phyloP scores from a whole-genome alignment of 2,329 filamentous ascomycete genomes.

The Pseudopyricularia cyperi region DNA sequence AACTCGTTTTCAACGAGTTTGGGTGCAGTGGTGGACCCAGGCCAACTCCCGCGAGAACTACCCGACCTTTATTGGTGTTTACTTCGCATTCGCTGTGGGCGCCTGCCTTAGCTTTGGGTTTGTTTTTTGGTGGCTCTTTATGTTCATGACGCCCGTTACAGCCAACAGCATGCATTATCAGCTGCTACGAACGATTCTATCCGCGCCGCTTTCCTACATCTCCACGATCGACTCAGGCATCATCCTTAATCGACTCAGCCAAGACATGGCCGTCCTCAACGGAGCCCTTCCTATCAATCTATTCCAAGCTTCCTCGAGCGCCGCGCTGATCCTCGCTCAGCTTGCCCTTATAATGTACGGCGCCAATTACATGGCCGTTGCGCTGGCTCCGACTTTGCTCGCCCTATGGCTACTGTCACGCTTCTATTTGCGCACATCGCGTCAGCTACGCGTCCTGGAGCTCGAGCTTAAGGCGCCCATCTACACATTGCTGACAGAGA shows the following conservation, averaged over 20 bases:
- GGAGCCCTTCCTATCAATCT: conserved; percentile 11
- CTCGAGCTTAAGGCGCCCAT: conserved; percentile 37
- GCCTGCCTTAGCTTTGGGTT: background rate
- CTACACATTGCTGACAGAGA: conserved; percentile 30
- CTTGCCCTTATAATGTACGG: conserved; percentile 29
- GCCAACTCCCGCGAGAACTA: background rate
- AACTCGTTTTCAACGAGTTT: background rate
- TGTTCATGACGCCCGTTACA: background rate
- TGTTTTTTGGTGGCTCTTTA: background rate
- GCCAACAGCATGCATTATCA: background rate
- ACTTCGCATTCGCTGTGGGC: background rate
- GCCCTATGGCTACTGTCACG: conserved; percentile 30
- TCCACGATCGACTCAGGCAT: conserved; percentile 18
- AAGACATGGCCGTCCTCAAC: conserved; percentile 19
- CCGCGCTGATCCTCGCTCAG: conserved; percentile 19
- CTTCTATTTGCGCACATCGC: conserved; percentile 36
- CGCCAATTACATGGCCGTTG: conserved; percentile 28
- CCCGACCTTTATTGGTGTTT: background rate
- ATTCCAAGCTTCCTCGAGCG: background rate
- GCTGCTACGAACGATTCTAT: background rate
- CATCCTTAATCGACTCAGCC: conserved; percentile 24
- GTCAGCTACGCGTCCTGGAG: conserved; percentile 37
- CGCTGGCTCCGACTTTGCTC: conserved; percentile 26
- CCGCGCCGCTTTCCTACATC: conserved; percentile 20
- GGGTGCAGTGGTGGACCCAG: background rate